phyloP scores from a whole-genome alignment of 495 filamentous ascomycete genomes.

The Pseudotulostoma volvatum region DNA sequence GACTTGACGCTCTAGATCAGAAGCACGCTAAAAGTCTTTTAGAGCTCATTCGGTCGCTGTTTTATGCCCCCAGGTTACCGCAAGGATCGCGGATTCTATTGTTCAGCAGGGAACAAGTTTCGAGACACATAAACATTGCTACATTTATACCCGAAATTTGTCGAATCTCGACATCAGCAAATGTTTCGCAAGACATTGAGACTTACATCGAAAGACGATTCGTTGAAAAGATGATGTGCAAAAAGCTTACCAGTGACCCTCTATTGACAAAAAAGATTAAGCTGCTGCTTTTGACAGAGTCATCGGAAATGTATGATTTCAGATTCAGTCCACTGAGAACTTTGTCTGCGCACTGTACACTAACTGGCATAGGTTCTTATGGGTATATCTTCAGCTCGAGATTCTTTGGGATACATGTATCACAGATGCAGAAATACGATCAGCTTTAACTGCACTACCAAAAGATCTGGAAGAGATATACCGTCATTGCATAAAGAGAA shows the following conservation, averaged over 20 bases:
- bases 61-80: not conserved
- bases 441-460: too few species aligned
- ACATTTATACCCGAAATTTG: constrained; percentile 6
- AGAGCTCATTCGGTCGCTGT: too few species aligned
- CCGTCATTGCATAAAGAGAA: too few species aligned
- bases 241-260: constrained; percentile 9
- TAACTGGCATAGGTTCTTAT: too few species aligned
- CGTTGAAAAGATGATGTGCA: constrained; percentile 5
- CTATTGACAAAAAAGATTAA: constrained; percentile 7
- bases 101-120: constrained; percentile 9
- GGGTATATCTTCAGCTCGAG: too few species aligned
- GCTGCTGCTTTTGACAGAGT: constrained; percentile 2
- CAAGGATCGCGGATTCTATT: constrained; percentile 6
- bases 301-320: constrained; percentile 9
- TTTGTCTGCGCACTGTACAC: too few species aligned
- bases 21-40: constrained; percentile 1
- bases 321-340: too few species aligned
- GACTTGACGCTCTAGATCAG: too few species aligned
- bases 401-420: constrained; percentile 12
- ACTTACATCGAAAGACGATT: constrained; percentile 11
- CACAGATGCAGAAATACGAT: too few species aligned
- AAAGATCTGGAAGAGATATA: too few species aligned
- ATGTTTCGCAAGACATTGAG: constrained; percentile 11
- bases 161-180: too few species aligned
- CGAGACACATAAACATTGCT: constrained; percentile 7